Base-by-base conservation (phyloP, 1,284 basidiomycete genomes). In the Naganishia sp. region DNA sequence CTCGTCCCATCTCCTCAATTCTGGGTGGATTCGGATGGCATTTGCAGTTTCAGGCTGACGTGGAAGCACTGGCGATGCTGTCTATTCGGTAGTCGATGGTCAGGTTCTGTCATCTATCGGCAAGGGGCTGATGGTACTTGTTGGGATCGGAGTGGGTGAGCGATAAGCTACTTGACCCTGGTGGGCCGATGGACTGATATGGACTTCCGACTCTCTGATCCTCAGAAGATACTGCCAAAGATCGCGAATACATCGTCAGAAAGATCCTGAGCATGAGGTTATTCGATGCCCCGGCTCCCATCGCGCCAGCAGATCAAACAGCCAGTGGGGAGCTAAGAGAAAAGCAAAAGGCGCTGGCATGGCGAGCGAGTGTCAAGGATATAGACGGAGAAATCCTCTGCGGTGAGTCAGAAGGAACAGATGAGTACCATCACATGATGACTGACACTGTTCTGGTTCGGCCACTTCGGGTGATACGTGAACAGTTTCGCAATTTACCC, bases 361-460 rank as follows among this genome's bases (percentile, higher is more conserved):
- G 92, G 92, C 91, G 89, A 77, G 80, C 83, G 43, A 92, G 82
- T 73, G 87, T 95, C 64, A 89, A 87, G 77, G 92, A 94, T 69
- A 85, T 94, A 41, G 84, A 85, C 39, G 92, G 91, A 62, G 91
- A 94, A 64, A 84, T 95, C 15, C 84, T 95, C 28, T 94, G 92
- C 72, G 90, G 80, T 81, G 49, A 25, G 23, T 35, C 25, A 10
- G 13, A 39, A 13, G 35, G 7, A 13, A 39, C 35, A 2, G 13
- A 13, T 13, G 35, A 39, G 10, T 9, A 39, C 1, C 28, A 46
- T 32, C 23, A 13, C 25, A 46, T 46, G 15, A 50, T 17, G 31
- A 49, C 50, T 61, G 41, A 32, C n/a, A 28, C 31, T 15, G 21
- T 23, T 1, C 39, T n/a, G 13, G 4, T 39, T 39, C 7, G 2